Percentiles rank a stretch among this genome's conserved stretches.
These are phyloP conservation scores for Pseudognaphalium luteoalbum DNA, from an alignment of 129 eudicot genomes.

Conservation along the genomic window DNA sequence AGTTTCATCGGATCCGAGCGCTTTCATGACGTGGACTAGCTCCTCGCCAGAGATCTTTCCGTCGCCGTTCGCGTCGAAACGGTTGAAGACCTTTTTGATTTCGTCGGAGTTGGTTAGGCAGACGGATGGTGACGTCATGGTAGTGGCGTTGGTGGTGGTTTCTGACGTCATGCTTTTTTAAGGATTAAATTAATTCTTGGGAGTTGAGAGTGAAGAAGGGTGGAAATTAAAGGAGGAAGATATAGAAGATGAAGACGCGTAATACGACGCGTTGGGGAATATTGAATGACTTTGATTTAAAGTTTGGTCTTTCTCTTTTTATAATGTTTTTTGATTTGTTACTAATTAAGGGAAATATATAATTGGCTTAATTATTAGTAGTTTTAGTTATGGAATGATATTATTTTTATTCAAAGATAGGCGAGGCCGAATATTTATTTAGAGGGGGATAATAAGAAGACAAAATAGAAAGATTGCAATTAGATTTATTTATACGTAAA, in stretches of 20 bases:
- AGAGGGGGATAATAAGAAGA: too few relatives aligned
- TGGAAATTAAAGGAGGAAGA: neutral
- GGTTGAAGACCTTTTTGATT: constrained; percentile 58
- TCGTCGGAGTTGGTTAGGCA: constrained; percentile 51
- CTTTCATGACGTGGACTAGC: constrained; percentile 53
- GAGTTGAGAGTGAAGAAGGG: neutral
- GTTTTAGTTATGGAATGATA: too few relatives aligned
- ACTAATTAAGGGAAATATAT: too few relatives aligned
- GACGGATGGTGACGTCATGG: constrained; percentile 18
- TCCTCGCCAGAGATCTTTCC: constrained; percentile 66
- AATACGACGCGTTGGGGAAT: constrained; percentile 14
- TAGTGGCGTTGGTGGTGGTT: neutral
- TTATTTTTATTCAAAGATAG: too few relatives aligned
- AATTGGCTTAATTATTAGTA: too few relatives aligned
- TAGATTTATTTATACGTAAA: too few relatives aligned
- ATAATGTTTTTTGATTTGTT: too few relatives aligned
- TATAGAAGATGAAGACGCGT: constrained; percentile 32
- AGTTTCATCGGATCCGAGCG: constrained; percentile 55
- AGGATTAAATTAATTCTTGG: neutral
- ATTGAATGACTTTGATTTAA: neutral
- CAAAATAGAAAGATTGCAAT: too few relatives aligned
- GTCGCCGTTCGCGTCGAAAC: constrained; percentile 77
- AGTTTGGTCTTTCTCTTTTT: neutral
- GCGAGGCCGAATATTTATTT: too few relatives aligned
- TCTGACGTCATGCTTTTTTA: constrained; percentile 23